A percentile compares a stretch with the other conserved stretches of the same genome.
Evolutionary conservation across 371 early-diverging fungal genomes (phyloP).

Genomic region (Mortierella sp.): DNA sequence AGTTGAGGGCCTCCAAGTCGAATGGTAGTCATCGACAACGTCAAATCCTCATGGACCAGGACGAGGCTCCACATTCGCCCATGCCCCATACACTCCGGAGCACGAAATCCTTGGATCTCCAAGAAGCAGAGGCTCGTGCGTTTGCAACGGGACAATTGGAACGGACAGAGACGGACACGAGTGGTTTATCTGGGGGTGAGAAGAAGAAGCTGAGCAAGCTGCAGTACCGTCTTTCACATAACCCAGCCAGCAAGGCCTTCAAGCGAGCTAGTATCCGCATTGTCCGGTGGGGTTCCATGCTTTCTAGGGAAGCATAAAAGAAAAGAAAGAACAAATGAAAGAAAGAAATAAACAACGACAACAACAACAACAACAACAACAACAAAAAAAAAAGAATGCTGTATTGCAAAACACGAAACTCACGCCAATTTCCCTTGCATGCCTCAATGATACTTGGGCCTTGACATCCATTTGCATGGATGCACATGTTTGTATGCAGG

Average conservation of each 20-base stretch:
- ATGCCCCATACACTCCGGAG: constrained; percentile 6
- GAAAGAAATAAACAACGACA: background rate
- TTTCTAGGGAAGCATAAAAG: constrained; percentile 29
- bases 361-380: background rate
- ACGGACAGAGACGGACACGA: background rate
- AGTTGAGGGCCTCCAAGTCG: background rate
- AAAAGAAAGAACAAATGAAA: background rate
- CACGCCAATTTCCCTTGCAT: background rate
- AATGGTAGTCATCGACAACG: background rate
- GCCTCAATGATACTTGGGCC: background rate
- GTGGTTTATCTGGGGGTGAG: background rate
- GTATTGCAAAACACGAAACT: constrained; percentile 1
- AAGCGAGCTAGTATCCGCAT: constrained; percentile 42
- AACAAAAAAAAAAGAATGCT: background rate
- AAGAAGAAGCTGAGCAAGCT: constrained; percentile 31
- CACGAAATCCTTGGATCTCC: constrained; percentile 32
- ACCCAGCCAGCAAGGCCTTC: constrained; percentile 40
- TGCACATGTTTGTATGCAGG: background rate
- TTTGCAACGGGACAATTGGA: background rate
- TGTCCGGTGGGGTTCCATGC: constrained; percentile 32
- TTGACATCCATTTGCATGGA: background rate
- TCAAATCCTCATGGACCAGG: background rate
- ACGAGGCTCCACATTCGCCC: background rate
- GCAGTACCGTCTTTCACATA: constrained; percentile 28
- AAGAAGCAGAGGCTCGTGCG: constrained; percentile 10